Base-by-base conservation (phyloP, 2,329 filamentous ascomycete species). In the Polytolypa hystricis region DNA sequence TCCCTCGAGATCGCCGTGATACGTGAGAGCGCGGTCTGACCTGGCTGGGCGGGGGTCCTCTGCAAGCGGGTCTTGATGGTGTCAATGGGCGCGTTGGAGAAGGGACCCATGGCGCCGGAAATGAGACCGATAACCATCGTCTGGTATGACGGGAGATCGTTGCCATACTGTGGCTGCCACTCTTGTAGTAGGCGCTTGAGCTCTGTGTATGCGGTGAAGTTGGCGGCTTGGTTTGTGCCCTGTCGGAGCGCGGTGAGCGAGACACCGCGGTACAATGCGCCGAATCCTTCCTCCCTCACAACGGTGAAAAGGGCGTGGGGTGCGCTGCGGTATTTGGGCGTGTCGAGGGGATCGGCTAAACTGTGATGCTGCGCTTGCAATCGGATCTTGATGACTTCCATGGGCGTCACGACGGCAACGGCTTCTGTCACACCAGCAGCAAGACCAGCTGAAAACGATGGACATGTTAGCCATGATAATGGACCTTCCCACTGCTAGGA, bases 371-470 rank as follows among this genome's bases (percentile, higher is more conserved):
- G 91, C 4, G 89, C 89, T 71, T 98, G 91, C 49, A 98, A 75
- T 33, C 91, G 83, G 58, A 98, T 98, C 74, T 98, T 98, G 65
- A 98, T 77, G 43, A 98, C 91, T 68, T 98, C 91, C 91, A 98
- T 98, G 4, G 91, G 91, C 19, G 87, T 95, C 39, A 98, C 91
- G 35, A 98, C 84, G 33, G 84, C 81, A 30, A 98, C 89, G 46
- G 91, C 91, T 72, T 98, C 91, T 14, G 91, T 96, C 12, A 98
- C 79, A 63, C 91, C 91, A 17, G 91, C 91, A 16, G 83, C 76
- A 30, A 98, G 79, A 55, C 91, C 91, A 50, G 91, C 84, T 79
- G 45, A 32, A 32, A 17, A 25, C 34, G 17, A 42, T 18, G 14
- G 8, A 23, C n/a, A 23, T n/a, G 8, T 28, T n/a, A 25, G 21